Evolutionary conservation across 352 stramenopile species (phyloP).

Genomic region (Globisporangium nagaii): DNA sequence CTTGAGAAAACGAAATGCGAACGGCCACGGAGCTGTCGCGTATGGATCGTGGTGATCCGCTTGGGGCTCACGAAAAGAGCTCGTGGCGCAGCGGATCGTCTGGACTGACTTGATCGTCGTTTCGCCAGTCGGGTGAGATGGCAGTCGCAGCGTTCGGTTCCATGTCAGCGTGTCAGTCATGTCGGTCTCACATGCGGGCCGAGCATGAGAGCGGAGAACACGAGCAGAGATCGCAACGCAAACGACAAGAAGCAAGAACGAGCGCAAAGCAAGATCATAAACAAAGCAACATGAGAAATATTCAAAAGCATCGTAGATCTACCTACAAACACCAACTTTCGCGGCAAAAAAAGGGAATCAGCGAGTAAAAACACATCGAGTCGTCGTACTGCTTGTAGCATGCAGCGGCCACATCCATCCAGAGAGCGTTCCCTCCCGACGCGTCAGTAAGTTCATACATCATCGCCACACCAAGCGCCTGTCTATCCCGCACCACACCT

Average conservation of each 20-base stretch:
- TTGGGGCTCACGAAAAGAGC: too few species aligned
- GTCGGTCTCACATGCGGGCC: too few species aligned
- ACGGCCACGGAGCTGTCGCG: too few species aligned
- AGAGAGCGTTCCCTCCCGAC: not conserved
- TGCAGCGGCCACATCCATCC: not conserved
- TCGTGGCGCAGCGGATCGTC: too few species aligned
- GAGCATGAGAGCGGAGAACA: too few species aligned
- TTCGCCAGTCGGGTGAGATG: too few species aligned
- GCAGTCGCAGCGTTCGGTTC: not conserved
- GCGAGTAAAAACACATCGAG: conserved; percentile 9
- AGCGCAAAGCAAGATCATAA: not conserved
- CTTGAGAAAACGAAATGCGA: too few species aligned
- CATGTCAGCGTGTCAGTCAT: too few species aligned
- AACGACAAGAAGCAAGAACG: not conserved
- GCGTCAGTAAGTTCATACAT: conserved; percentile 8
- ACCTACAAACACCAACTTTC: conserved; percentile 1
- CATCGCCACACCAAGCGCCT: not conserved
- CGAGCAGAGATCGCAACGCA: too few species aligned
- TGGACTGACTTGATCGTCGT: too few species aligned
- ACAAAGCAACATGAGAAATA: conserved; percentile 3
- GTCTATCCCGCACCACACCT: conserved; percentile 1
- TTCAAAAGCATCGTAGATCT: conserved; percentile 3
- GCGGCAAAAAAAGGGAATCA: conserved; percentile 4
- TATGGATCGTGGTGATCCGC: too few species aligned
- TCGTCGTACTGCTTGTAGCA: conserved; percentile 3